Evolutionary conservation across 2,329 filamentous ascomycete species (phyloP), one percentile per base, ranked within the genome.

Genomic region (Sclerotinia glacialis): DNA sequence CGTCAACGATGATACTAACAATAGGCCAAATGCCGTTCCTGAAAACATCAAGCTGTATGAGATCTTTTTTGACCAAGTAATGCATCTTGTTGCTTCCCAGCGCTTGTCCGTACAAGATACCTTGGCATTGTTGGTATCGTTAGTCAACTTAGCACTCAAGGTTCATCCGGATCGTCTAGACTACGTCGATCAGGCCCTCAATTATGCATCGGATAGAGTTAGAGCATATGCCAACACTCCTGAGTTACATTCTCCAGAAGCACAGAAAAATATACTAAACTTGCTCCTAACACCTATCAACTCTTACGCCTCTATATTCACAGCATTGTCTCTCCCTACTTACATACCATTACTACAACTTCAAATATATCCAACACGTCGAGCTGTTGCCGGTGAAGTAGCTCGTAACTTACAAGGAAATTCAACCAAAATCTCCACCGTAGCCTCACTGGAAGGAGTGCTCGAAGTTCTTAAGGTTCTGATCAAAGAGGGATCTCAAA

Each of bases 1-100:
- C 66, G 70, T 72, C 18, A 69, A 65, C 2, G 72, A 86, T 61
- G 81, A 80, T 34, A 77, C 80, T 5, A 78, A 79, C 21, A 78
- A 79, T 4, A 73, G 71, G 65, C 73, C 50, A 59, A 78, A 78
- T 72, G 81, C 86, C 26, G 91, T 92, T 71, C 89, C 89, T 0
- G 84, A 88, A 63, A 89, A 92, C 73, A 88, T 97, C 67, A 94
- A 92, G 78, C 85, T 99, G 31, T 98, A 98, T 78, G 93, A 98
- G 78, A 92, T 98, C 68, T 99, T 98, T 83, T 96, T 98, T 75
- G 89, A 93, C 62, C 95, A 98, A 78, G 95, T 98, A 69, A 90
- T 96, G 76, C 93, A 94, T 74, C 82, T 99, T 62, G 93, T 98
- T 69, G 94, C 93, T 78, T 91, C 91, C 63, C 92, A 97, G 75